phyloP scores from a whole-genome alignment of 306 rosid species.

The Dryas alaskensis region DNA sequence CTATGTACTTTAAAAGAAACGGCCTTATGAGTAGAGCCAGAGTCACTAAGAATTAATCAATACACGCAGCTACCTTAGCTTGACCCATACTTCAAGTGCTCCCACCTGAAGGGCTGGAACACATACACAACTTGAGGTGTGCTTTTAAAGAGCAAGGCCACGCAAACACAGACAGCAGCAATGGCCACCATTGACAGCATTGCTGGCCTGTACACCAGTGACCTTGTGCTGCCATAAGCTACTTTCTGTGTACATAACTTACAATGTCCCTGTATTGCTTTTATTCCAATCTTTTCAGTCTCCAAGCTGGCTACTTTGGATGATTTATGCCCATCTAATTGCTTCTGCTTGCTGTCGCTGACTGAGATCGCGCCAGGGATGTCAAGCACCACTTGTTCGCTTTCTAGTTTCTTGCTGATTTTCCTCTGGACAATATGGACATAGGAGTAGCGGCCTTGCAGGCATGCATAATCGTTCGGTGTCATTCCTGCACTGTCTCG shows the following conservation, averaged over 20 bases:
- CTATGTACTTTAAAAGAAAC: neutral
- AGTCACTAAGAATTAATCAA: neutral
- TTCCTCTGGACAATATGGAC: constrained; percentile 67
- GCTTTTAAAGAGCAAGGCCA: constrained; percentile 84
- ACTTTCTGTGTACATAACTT: constrained; percentile 48
- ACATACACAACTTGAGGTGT: constrained; percentile 63
- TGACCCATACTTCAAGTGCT: constrained; percentile 55
- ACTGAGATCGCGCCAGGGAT: constrained; percentile 49
- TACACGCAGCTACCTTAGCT: constrained; percentile 33
- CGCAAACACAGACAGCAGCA: constrained; percentile 88
- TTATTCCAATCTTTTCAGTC: constrained; percentile 39
- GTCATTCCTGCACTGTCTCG: constrained; percentile 61
- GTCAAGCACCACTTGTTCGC: constrained; percentile 59
- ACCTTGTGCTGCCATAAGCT: constrained; percentile 37
- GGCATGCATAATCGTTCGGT: constrained; percentile 68
- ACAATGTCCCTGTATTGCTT: constrained; percentile 31
- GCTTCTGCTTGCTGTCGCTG: constrained; percentile 40
- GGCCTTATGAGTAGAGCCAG: neutral
- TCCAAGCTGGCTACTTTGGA: constrained; percentile 51
- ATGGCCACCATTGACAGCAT: constrained; percentile 82
- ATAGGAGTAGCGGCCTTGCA: constrained; percentile 60
- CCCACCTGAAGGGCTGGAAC: constrained; percentile 86
- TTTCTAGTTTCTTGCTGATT: constrained; percentile 35
- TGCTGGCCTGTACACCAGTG: constrained; percentile 68
- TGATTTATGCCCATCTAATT: constrained; percentile 27